Evolutionary conservation across 768 basidiomycete genomes (phyloP), one percentile per base, ranked within the genome.

Genomic region (Naganishia kalamii): DNA sequence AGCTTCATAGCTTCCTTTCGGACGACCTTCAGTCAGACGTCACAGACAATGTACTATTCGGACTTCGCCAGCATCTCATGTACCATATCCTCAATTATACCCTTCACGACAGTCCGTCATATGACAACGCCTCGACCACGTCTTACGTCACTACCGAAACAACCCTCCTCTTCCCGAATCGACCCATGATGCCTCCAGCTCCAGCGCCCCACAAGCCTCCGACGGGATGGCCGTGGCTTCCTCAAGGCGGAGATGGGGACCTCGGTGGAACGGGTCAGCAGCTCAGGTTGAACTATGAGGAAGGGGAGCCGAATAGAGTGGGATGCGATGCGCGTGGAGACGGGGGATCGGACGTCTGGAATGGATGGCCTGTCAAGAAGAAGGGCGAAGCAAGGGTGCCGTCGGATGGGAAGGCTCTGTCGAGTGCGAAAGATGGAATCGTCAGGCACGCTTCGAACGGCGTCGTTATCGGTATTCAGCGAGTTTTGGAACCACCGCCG

Each of bases 11-110:
- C 43, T 10, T 37, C 30, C 49, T 63, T 32, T 19, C 49, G 6
- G n/a, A 23, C 17, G 51, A 47, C 30, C 15, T 8, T 33, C 27
- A 30, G 29, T 13, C 19, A n/a, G 63, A 52, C 70, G 72, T 84
- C 40, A 82, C 81, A 25, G 92, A 93, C 79, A 97, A 97, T 75
- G 80, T 92, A 32, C 84, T 90, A 64, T 86, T 89, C 71, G 81
- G 84, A 65, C 84, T 98, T 48, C 84, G 94, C 60, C 92, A 96
- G 72, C 88, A 93, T 72, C 83, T 99, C 60, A 87, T 97, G 72
- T 98, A 98, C 76, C 96, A 98, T 77, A 79, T 97, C 48, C 82
- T 98, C 70, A 96, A 98, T 77, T 85, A 85, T 75, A 85, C 88
- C 6, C 74, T 96, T 21, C 65, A 27, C 65, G 81, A 17, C 81